These are phyloP conservation scores for Ceratocystis destructans DNA, from an alignment of 2,329 filamentous ascomycete species.

Conservation along the genomic window DNA sequence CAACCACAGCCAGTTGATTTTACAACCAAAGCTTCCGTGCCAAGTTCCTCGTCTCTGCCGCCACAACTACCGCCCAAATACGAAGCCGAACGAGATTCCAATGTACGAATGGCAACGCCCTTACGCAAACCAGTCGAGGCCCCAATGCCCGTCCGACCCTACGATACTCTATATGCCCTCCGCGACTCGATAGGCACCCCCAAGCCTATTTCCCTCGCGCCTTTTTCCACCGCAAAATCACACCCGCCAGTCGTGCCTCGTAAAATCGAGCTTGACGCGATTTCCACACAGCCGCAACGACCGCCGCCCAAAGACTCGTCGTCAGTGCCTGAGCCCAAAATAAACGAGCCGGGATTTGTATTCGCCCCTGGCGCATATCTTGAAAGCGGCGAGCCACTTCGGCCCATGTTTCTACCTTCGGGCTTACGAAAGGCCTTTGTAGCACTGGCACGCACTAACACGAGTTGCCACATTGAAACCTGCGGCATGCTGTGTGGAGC, in stretches of 20 bases:
- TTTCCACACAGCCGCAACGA: conserved; percentile 2
- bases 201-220: background rate
- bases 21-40: conserved; percentile 23
- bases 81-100: background rate
- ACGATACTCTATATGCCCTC: conserved; percentile 1
- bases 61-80: conserved; percentile 25
- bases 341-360: conserved; percentile 48
- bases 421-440: conserved; percentile 64
- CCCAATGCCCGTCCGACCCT: background rate
- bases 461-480: conserved; percentile 70
- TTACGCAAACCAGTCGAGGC: conserved; percentile 3
- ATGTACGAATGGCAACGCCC: conserved; percentile 4
- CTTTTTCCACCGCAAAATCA: background rate
- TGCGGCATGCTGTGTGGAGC: conserved; percentile 90
- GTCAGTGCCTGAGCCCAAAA: conserved; percentile 3
- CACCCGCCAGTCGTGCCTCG: background rate
- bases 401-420: conserved; percentile 74
- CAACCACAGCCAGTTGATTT: conserved; percentile 38
- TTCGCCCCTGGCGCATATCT: conserved; percentile 78
- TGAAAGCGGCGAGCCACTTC: conserved; percentile 74
- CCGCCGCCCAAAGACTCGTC: conserved; percentile 15
- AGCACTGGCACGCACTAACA: conserved; percentile 60
- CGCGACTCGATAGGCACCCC: background rate
- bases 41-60: conserved; percentile 21
- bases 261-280: conserved; percentile 13